Conservation (phyloP, 2,329 filamentous ascomycete genomes). For the Fusarium sp. region DNA sequence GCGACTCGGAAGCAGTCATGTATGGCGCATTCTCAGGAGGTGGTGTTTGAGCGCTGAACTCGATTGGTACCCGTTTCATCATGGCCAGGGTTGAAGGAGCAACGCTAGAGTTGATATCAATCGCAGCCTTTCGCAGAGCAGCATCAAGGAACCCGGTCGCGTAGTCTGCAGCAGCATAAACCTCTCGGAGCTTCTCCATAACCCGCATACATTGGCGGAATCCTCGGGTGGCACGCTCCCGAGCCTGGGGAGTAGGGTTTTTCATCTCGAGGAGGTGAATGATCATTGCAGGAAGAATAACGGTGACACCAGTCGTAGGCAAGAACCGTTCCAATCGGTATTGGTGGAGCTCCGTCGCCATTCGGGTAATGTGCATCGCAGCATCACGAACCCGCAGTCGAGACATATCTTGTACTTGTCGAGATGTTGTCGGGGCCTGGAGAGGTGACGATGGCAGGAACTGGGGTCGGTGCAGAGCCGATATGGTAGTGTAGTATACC, state of each 20-base stretch:
- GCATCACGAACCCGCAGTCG: slow-evolving; percentile 84
- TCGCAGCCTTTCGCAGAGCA: slow-evolving; percentile 86
- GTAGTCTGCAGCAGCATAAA: slow-evolving; percentile 94
- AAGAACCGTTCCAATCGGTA: slow-evolving; percentile 80
- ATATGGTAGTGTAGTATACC: slow-evolving; percentile 92
- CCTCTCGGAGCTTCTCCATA: slow-evolving; percentile 85
- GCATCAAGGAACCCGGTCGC: slow-evolving; percentile 95
- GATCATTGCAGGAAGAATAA: slow-evolving; percentile 90
- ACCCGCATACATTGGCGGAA: slow-evolving; percentile 95
- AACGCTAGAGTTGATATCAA: slow-evolving; percentile 66
- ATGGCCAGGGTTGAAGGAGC: slow-evolving; percentile 47
- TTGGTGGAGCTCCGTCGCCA: slow-evolving; percentile 79
- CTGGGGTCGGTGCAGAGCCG: slow-evolving; percentile 89
- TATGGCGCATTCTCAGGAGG: slow-evolving; percentile 61
- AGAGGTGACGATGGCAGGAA: slow-evolving; percentile 79
- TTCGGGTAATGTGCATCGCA: slow-evolving; percentile 84
- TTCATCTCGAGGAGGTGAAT: slow-evolving; percentile 95
- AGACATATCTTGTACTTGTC: slow-evolving; percentile 83
- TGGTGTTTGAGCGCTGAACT: slow-evolving; percentile 59
- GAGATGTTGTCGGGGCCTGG: slow-evolving; percentile 62
- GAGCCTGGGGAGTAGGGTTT: slow-evolving; percentile 75
- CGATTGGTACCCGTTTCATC: slow-evolving; percentile 50
- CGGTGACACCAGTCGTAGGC: slow-evolving; percentile 89
- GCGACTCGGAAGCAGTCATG: slow-evolving; percentile 53
- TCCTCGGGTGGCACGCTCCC: slow-evolving; percentile 77